These are phyloP conservation scores for Paramyrothecium roridum DNA, from an alignment of 2,329 filamentous ascomycete genomes.

Conservation along the genomic window DNA sequence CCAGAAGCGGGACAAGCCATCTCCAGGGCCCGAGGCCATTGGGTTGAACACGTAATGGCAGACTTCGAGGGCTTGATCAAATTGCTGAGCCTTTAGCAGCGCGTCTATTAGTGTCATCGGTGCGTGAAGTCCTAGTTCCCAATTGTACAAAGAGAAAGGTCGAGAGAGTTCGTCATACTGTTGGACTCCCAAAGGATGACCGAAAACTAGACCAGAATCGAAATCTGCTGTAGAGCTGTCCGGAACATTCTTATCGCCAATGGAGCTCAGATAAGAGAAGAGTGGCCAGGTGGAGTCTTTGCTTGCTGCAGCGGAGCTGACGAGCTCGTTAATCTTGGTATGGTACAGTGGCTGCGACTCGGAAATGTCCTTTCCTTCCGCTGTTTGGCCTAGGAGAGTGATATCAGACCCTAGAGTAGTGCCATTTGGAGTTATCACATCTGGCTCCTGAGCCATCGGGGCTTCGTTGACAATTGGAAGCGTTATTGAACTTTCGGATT, in stretches of 20 bases:
- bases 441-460: neutral
- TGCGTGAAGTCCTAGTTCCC: neutral
- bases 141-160: neutral
- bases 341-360: neutral
- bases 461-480: neutral
- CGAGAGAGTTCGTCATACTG: neutral
- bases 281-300: neutral
- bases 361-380: neutral
- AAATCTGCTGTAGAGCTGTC: neutral
- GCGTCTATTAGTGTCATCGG: neutral
- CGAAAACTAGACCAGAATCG: neutral
- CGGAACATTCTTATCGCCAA: neutral
- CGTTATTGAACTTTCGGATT: neutral
- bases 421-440: neutral
- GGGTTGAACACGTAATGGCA: neutral
- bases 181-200: neutral
- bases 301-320: neutral
- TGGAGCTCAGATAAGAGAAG: neutral
- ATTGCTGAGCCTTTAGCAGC: neutral
- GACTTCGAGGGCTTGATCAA: neutral
- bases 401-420: neutral
- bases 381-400: neutral
- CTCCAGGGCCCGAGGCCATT: neutral
- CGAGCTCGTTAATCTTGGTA: neutral
- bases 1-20: neutral